A percentile compares a stretch with the other conserved stretches of the same genome.
Evolutionary conservation across 306 rosid species (phyloP).

Genomic region (Styphnolobium japonicum): DNA sequence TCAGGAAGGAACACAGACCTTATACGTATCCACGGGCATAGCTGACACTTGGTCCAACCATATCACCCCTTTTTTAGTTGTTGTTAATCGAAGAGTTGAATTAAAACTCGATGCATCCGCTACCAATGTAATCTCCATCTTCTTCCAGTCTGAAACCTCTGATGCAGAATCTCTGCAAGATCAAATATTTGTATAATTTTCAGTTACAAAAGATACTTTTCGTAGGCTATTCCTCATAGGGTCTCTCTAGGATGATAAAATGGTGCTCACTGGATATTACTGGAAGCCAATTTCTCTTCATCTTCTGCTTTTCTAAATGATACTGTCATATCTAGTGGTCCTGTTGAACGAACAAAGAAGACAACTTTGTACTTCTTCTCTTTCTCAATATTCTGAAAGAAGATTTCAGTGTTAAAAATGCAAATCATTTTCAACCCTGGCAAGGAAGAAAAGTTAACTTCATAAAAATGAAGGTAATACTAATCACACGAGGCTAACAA

Average conservation of each 20-base stretch:
- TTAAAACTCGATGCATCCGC: slow-evolving; percentile 11
- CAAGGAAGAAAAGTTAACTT: background rate
- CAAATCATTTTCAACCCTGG: background rate
- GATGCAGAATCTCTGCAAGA: slow-evolving; percentile 46
- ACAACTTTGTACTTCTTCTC: slow-evolving; percentile 61
- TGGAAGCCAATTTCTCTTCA: slow-evolving; percentile 52
- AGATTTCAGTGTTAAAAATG: background rate
- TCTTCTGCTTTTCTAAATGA: slow-evolving; percentile 40
- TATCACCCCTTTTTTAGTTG: slow-evolving; percentile 30
- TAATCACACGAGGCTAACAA: no score
- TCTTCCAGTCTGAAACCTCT: slow-evolving; percentile 37
- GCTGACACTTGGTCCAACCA: slow-evolving; percentile 49
- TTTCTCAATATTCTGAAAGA: slow-evolving; percentile 59
- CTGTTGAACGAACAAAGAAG: slow-evolving; percentile 50
- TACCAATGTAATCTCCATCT: slow-evolving; percentile 5
- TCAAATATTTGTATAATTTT: background rate
- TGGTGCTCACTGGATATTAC: slow-evolving; percentile 45
- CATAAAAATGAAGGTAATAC: no score
- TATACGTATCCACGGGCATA: slow-evolving; percentile 37
- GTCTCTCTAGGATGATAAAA: background rate
- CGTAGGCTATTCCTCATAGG: background rate
- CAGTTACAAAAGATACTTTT: background rate
- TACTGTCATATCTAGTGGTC: slow-evolving; percentile 45
- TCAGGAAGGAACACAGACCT: slow-evolving; percentile 9
- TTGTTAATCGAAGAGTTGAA: slow-evolving; percentile 29